A percentile compares a stretch with the other conserved stretches of the same genome.
Evolutionary conservation across 2,329 filamentous ascomycete genomes (phyloP).

Genomic region (Colletotrichum magnum): DNA sequence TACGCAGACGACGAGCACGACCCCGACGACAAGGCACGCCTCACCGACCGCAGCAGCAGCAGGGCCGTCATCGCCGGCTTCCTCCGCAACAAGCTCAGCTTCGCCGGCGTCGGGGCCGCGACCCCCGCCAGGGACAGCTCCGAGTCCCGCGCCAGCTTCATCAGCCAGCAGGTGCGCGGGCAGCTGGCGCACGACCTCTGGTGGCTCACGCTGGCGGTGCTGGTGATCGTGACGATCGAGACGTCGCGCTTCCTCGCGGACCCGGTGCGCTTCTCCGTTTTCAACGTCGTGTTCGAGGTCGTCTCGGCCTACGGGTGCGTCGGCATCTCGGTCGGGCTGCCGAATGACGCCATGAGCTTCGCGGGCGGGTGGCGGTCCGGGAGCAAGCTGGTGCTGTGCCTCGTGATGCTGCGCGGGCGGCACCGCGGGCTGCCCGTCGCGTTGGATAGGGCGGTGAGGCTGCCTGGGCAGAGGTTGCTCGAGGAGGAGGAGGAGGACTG

Average conservation of each 20-base stretch:
- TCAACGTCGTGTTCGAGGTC: conserved; percentile 73
- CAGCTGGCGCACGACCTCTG: conserved; percentile 78
- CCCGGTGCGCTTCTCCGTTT: conserved; percentile 68
- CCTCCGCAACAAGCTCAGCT: conserved; percentile 45
- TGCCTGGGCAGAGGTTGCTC: conserved; percentile 53
- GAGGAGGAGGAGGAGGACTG: conserved; percentile 49
- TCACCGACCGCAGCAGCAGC: conserved; percentile 41
- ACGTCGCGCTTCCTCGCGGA: conserved; percentile 66
- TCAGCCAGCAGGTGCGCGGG: conserved; percentile 71
- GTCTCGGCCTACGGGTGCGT: conserved; percentile 73
- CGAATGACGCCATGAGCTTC: conserved; percentile 68
- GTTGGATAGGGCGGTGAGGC: conserved; percentile 65
- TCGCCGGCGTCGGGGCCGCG: conserved; percentile 60
- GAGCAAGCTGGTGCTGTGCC: conserved; percentile 71
- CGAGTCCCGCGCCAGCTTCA: conserved; percentile 61
- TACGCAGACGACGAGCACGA: conserved; percentile 56
- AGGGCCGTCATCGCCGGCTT: conserved; percentile 46
- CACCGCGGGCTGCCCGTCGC: conserved; percentile 71
- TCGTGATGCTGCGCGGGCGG: conserved; percentile 70
- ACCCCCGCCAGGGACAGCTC: conserved; percentile 42
- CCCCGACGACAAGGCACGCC: conserved; percentile 41
- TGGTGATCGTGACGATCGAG: conserved; percentile 74
- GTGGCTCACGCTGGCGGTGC: conserved; percentile 73
- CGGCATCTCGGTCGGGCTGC: conserved; percentile 71
- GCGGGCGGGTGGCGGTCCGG: conserved; percentile 66